Conservation (phyloP, 441 rosid species). For the Adansonia rubrostipa region DNA sequence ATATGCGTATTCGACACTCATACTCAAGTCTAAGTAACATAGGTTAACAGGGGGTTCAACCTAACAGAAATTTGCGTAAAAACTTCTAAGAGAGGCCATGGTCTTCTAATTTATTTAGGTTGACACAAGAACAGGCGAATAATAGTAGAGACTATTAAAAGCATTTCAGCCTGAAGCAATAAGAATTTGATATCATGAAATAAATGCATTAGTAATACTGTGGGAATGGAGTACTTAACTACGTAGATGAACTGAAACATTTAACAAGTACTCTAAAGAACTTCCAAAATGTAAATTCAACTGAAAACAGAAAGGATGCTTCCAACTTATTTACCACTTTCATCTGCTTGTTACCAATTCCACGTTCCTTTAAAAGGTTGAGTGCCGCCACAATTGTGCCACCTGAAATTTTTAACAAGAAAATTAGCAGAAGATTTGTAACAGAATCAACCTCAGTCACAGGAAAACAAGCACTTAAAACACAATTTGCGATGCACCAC, state of each 20-base stretch:
- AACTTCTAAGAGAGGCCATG: conserved; percentile 16
- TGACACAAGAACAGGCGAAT: neutral
- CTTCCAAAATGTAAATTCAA: neutral
- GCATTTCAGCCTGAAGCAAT: neutral
- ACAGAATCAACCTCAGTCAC: neutral
- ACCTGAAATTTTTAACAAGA: conserved; percentile 47
- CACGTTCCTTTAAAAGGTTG: conserved; percentile 67
- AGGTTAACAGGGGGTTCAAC: neutral
- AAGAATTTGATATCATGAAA: conserved; percentile 4
- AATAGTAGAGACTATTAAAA: neutral
- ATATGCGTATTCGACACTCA: too few relatives aligned
- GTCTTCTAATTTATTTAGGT: neutral
- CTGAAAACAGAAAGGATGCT: conserved; percentile 7
- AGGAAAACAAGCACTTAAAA: neutral
- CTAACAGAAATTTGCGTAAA: neutral
- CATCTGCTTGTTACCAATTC: conserved; percentile 73
- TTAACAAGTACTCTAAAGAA: neutral
- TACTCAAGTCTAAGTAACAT: too few relatives aligned
- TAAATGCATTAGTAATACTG: neutral
- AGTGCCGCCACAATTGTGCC: conserved; percentile 90
- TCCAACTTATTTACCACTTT: conserved; percentile 67
- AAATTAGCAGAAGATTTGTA: neutral
- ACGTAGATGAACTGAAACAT: neutral
- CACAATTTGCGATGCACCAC: neutral
- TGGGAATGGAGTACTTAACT: neutral